phyloP scores from a whole-genome alignment of 768 basidiomycete species.

The Phanerodontia chrysosporium region DNA sequence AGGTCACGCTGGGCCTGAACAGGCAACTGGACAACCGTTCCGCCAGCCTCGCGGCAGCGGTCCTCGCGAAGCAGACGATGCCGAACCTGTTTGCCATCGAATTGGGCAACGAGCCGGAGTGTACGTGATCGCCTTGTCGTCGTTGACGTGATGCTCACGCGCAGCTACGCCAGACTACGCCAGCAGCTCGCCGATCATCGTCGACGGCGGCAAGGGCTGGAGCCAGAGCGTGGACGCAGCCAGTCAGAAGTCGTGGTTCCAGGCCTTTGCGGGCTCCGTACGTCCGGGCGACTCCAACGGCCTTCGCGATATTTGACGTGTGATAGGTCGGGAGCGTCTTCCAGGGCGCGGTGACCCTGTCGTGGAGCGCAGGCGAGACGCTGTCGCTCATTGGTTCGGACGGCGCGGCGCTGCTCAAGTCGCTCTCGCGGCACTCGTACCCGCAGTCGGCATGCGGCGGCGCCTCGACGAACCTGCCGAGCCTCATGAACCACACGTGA shows the following conservation, averaged over 20 bases:
- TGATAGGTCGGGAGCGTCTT: constrained; percentile 31
- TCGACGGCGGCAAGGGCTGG: constrained; percentile 27
- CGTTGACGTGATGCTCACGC: background rate
- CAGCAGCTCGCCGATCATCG: constrained; percentile 29
- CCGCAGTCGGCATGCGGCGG: constrained; percentile 35
- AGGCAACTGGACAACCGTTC: constrained; percentile 33
- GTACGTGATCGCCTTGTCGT: constrained; percentile 18
- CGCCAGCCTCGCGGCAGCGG: constrained; percentile 30
- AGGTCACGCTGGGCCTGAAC: constrained; percentile 35
- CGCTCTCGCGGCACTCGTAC: constrained; percentile 34
- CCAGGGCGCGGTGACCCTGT: constrained; percentile 35
- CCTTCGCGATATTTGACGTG: background rate
- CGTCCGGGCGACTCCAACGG: constrained; percentile 1
- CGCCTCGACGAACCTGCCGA: constrained; percentile 30
- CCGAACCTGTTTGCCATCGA: constrained; percentile 33
- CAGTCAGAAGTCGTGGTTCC: constrained; percentile 31
- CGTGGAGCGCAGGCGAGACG: constrained; percentile 29
- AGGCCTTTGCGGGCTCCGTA: constrained; percentile 25
- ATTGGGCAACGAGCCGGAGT: constrained; percentile 36
- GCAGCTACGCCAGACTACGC: constrained; percentile 24
- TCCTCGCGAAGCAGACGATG: constrained; percentile 28
- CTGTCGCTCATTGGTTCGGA: constrained; percentile 27
- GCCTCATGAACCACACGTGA: constrained; percentile 34
- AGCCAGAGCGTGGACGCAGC: constrained; percentile 29
- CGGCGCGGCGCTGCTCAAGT: constrained; percentile 24